Percentiles rank a stretch among this genome's conserved stretches.
These are phyloP conservation scores for Eragrostis tef DNA, from an alignment of 202 grass and related monocot genomes.

Conservation along the genomic window DNA sequence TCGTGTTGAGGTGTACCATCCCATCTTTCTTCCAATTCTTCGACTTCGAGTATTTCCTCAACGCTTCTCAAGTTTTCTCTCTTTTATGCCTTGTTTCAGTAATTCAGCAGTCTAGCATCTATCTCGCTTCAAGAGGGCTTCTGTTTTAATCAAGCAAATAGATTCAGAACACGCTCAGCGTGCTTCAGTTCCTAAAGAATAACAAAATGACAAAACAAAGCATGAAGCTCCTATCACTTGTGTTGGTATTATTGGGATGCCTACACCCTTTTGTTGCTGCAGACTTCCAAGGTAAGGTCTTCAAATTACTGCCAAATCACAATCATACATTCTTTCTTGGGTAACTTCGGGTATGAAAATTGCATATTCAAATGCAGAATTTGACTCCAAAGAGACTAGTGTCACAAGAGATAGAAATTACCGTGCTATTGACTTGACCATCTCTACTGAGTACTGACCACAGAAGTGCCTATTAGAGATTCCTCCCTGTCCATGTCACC, in stretches of 20 bases:
- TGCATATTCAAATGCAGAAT: constrained; percentile 14
- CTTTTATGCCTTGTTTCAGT: constrained; percentile 22
- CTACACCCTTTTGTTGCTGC: constrained; percentile 41
- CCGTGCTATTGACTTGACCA: constrained; percentile 10
- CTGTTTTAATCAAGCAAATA: not conserved
- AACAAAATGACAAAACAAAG: constrained; percentile 28
- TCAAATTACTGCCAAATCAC: constrained; percentile 29
- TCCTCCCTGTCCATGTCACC: constrained; percentile 13
- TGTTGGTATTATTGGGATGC: constrained; percentile 45
- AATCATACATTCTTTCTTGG: not conserved
- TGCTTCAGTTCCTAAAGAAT: constrained; percentile 24
- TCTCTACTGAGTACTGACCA: constrained; percentile 19
- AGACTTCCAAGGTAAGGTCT: constrained; percentile 55
- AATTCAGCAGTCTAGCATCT: not conserved
- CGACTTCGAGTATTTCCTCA: not conserved
- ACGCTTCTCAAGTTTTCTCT: constrained; percentile 19
- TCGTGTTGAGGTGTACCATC: not conserved
- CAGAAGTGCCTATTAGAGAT: constrained; percentile 5
- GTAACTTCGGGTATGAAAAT: constrained; percentile 4
- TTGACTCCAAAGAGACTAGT: constrained; percentile 5
- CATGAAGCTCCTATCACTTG: constrained; percentile 56
- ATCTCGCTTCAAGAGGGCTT: constrained; percentile 6
- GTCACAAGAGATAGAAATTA: not conserved
- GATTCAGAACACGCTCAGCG: constrained; percentile 28
- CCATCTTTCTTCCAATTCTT: constrained; percentile 14